Base-by-base conservation (phyloP, 2,329 filamentous ascomycete genomes). In the Penicillium sp. region DNA sequence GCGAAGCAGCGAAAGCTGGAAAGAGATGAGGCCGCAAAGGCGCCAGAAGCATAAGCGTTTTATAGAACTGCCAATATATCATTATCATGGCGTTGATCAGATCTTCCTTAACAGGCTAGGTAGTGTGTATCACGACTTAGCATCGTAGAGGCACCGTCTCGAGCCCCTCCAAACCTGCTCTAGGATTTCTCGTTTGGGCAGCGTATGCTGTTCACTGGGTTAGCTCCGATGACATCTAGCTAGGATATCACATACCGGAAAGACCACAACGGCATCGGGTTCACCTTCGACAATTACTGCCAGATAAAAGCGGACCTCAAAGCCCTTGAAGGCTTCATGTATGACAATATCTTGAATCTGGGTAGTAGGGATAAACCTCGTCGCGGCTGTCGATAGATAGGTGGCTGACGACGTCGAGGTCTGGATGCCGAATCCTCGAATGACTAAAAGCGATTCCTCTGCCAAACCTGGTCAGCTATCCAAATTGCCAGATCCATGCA, bases 261-360 rank as follows among this genome's bases (percentile, higher is more conserved):
- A 99, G 3, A 97, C 92, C n/a, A 99, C 93, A 0, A 97, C 89
- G 4, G 96, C 83, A 61, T 94, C 88, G 50, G 88, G 83, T 74
- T 97, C 93, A 2, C 87, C 92, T 63, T 95, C 89, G 16, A 97
- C 91, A 49, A 97, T 88, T 29, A 97, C 89, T 4, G 90, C 85
- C 8, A 99, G 77, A 68, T 96, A 97, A 68, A 93, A 96, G 39
- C 88, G 79, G 34, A 97, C 92, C 75, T 92, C 90, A 67, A 97
- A 96, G 0, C 92, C 92, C 53, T 85, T 85, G 74, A 97, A 97
- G 3, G 92, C 94, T 78, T 99, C 94, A 71, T 97, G 92, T 47
- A 99, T 89, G 50, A 97, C 85, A 53, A 99, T 88, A 71, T 99
- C 94, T 69, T 90, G 90, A 54, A 99, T 95, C 74, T 90, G 87